These are phyloP conservation scores for Hypholoma fasciculare DNA, from an alignment of 768 basidiomycete species.

Conservation along the genomic window DNA sequence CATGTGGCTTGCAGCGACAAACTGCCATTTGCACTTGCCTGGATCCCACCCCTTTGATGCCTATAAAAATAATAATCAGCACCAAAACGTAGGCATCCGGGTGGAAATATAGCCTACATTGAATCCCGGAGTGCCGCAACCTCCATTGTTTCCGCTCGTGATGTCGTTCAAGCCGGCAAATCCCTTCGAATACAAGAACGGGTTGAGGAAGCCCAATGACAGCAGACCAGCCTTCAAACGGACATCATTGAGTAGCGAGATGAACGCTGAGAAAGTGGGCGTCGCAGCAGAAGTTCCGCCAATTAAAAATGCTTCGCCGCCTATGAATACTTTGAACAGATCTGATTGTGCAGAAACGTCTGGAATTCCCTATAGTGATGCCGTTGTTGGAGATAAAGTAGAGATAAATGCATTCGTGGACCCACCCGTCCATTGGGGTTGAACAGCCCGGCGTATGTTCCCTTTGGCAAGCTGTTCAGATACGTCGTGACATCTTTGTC, in stretches of 20 bases:
- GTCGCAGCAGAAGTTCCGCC: slow-evolving; percentile 68
- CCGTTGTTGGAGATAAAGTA: neutral
- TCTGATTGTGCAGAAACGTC: slow-evolving; percentile 65
- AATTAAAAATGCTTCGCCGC: slow-evolving; percentile 35
- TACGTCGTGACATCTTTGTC: slow-evolving; percentile 41
- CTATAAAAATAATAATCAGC: slow-evolving; percentile 3
- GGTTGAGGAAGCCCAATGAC: slow-evolving; percentile 69
- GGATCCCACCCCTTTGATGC: slow-evolving; percentile 59
- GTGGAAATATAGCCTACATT: slow-evolving; percentile 43
- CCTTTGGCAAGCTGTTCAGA: slow-evolving; percentile 43
- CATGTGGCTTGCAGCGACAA: neutral
- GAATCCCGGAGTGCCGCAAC: slow-evolving; percentile 67
- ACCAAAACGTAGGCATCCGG: neutral
- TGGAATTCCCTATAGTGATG: slow-evolving; percentile 46
- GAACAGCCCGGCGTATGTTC: slow-evolving; percentile 58
- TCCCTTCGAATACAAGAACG: slow-evolving; percentile 49
- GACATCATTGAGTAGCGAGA: slow-evolving; percentile 67
- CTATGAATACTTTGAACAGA: slow-evolving; percentile 47
- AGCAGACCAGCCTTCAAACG: slow-evolving; percentile 39
- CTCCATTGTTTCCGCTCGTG: slow-evolving; percentile 52
- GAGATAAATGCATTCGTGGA: neutral
- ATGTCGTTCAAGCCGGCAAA: slow-evolving; percentile 54
- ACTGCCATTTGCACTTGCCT: slow-evolving; percentile 29
- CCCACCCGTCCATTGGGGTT: slow-evolving; percentile 61
- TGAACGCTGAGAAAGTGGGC: slow-evolving; percentile 63